These are phyloP conservation scores for Phytopythium boreale DNA, from an alignment of 352 stramenopile species.

Conservation along the genomic window DNA sequence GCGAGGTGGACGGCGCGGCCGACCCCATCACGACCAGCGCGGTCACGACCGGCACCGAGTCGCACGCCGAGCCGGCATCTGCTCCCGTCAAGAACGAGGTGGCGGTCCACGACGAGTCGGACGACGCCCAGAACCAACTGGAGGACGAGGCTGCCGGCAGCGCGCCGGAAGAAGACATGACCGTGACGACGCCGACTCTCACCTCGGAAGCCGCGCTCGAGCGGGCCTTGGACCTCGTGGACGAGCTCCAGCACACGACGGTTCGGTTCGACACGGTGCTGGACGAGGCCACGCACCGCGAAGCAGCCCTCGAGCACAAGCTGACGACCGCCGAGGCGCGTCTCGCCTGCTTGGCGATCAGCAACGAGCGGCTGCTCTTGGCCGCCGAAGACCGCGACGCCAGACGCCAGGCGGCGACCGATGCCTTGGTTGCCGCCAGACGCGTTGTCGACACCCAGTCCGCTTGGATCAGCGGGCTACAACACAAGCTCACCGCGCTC, in stretches of 20 bases:
- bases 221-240: not conserved
- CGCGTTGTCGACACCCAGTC: not conserved
- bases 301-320: not conserved
- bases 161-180: too few relatives aligned
- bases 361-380: not conserved
- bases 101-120: too few relatives aligned
- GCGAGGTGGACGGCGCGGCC: too few relatives aligned
- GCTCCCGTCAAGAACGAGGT: too few relatives aligned
- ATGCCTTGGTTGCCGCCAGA: not conserved
- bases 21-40: too few relatives aligned
- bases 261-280: not conserved
- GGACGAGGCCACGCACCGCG: not conserved
- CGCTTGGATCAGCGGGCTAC: not conserved
- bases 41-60: too few relatives aligned
- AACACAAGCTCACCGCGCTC: not conserved
- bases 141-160: too few relatives aligned
- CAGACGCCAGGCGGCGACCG: too few relatives aligned
- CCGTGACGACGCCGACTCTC: too few relatives aligned
- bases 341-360: not conserved
- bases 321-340: not conserved
- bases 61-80: too few relatives aligned
- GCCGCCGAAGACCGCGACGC: not conserved
- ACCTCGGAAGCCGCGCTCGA: not conserved
- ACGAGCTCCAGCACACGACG: not conserved
- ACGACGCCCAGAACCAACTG: too few relatives aligned